Evolutionary conservation across 108 stramenopile species (phyloP), one percentile per base, ranked within the genome.

Genomic region (Fistulifera pelliculosa): DNA sequence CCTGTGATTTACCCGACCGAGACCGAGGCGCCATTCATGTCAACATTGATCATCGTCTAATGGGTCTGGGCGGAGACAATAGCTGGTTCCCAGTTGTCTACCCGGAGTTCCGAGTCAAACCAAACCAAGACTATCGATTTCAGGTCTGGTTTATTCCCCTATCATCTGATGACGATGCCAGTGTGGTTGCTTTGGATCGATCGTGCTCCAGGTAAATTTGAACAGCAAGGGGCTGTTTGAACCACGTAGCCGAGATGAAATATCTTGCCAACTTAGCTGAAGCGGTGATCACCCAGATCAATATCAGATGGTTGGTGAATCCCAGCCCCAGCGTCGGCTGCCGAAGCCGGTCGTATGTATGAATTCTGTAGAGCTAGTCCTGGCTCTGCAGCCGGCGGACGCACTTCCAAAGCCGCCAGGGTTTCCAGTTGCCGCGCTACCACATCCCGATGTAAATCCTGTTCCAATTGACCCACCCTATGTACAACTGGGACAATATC

Each of bases 361-460:
- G 31, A 35, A 35, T 35, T 35, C 8, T 35, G 31, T 35, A 35
- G 8, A 35, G 8, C 31, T 35, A 35, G 8, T 35, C 31, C 8
- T 3, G 31, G 31, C 8, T 35, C 31, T 6, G 31, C 31, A 35
- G 8, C 31, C 6, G 31, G 6, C 8, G 11, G 40, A 11, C 11
- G 47, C 54, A 61, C 24, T 63, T 85, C 85, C 11, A 90, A 49
- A 15, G 58, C 64, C 21, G 58, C 70, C 27, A 90, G 69, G 0
- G 79, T 86, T 43, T 81, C 82, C 21, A 90, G 47, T 48, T 90
- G 85, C 10, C 82, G 80, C 15, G 70, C 76, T 19, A 85, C 89
- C 44, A 85, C 89, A 27, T 79, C 80, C 35, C 82, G 76, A 56
- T 90, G 84, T 18, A 73, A 62, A 23, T 85, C 68, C 44, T 82